A percentile compares a stretch with the other conserved stretches of the same genome.
These are phyloP conservation scores for Aspergillus candidus DNA, from an alignment of 2,329 filamentous ascomycete genomes.

Conservation along the genomic window DNA sequence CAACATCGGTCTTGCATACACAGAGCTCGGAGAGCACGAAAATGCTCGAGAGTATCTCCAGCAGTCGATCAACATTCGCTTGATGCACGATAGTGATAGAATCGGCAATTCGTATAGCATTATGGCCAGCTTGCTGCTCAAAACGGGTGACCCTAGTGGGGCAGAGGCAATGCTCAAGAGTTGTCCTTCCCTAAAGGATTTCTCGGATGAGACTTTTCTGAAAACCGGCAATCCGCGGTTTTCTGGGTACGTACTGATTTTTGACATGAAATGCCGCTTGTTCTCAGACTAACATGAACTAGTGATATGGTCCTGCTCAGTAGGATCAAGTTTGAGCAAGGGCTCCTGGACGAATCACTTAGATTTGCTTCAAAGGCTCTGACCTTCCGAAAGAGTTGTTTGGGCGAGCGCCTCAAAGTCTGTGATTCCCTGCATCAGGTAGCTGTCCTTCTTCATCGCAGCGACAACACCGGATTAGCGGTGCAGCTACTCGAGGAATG, in stretches of 20 bases:
- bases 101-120: slow-evolving; percentile 38
- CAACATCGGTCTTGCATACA: slow-evolving; percentile 29
- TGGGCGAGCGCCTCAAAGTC: slow-evolving; percentile 10
- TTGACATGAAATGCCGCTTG: neutral
- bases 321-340: slow-evolving; percentile 6
- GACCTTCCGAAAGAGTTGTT: slow-evolving; percentile 5
- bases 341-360: slow-evolving; percentile 3
- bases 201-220: slow-evolving; percentile 35
- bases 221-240: slow-evolving; percentile 17
- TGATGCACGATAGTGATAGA: slow-evolving; percentile 24
- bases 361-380: slow-evolving; percentile 7
- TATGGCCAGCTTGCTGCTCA: slow-evolving; percentile 30
- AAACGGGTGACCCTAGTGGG: slow-evolving; percentile 30
- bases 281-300: no score
- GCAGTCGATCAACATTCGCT: slow-evolving; percentile 27
- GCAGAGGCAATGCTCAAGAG: slow-evolving; percentile 29
- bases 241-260: slow-evolving; percentile 5
- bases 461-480: slow-evolving; percentile 2
- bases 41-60: slow-evolving; percentile 23
- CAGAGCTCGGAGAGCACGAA: slow-evolving; percentile 27
- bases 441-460: neutral
- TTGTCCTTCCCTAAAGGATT: slow-evolving; percentile 30
- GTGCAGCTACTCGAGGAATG: slow-evolving; percentile 8
- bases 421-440: slow-evolving; percentile 12
- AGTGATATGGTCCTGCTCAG: slow-evolving; percentile 6